phyloP scores from a whole-genome alignment of 139 green algal species.

The Asterochloris erici region DNA sequence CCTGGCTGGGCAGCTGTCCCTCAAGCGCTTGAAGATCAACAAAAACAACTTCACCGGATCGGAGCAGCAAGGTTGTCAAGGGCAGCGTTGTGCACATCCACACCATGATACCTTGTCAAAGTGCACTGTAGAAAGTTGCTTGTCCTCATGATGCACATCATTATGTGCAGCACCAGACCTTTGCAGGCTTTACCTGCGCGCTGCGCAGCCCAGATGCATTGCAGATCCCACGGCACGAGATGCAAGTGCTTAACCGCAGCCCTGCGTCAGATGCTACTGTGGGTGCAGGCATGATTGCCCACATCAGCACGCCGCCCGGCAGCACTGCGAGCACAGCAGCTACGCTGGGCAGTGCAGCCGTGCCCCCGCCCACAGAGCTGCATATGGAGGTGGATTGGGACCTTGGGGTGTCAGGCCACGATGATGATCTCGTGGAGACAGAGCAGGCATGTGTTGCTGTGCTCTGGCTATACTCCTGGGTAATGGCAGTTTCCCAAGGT shows the following conservation, averaged over 20 bases:
- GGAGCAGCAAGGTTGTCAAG: slow-evolving; percentile 2
- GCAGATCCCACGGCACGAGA: not conserved
- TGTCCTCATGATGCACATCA: not conserved
- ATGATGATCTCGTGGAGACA: slow-evolving; percentile 7
- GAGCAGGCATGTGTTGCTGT: not conserved
- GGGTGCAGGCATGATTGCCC: slow-evolving; percentile 6
- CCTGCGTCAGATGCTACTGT: not conserved
- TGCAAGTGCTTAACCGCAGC: not conserved
- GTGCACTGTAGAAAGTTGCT: not conserved
- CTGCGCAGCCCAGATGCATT: not conserved
- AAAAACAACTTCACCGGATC: slow-evolving; percentile 13
- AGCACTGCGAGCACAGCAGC: not conserved
- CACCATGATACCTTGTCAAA: not conserved
- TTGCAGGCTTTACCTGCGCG: not conserved
- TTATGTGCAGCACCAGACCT: not conserved
- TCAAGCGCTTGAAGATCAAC: slow-evolving; percentile 11
- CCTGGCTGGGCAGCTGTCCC: not conserved
- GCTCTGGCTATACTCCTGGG: not conserved
- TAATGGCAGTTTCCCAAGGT: too few species aligned
- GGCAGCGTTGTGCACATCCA: not conserved
- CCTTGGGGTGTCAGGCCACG: slow-evolving; percentile 7
- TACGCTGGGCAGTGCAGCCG: not conserved
- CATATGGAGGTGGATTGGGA: slow-evolving; percentile 15
- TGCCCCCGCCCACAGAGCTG: not conserved
- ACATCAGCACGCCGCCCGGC: not conserved